A percentile compares a stretch with the other conserved stretches of the same genome.
Conservation (phyloP, 2,329 filamentous ascomycete species). For the Aspergillus brasiliensis region DNA sequence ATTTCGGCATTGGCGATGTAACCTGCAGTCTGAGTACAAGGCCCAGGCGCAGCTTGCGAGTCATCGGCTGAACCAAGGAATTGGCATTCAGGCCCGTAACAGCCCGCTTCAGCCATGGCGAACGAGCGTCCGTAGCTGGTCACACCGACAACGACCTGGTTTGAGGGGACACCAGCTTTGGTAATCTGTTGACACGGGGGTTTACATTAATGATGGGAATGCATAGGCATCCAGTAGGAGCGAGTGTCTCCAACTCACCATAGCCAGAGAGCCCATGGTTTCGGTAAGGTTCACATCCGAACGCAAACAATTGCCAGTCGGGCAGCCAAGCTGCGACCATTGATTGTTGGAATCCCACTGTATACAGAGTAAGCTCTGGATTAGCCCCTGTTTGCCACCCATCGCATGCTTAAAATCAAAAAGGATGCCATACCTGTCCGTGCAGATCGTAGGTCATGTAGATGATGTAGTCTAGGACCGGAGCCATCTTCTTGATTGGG, state of each 20-base stretch:
- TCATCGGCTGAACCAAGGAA: conserved; percentile 1
- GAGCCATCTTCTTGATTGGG: conserved; percentile 14
- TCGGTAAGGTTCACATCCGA: conserved; percentile 14
- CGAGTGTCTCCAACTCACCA: neutral
- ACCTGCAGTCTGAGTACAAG: conserved; percentile 7
- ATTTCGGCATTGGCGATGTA: conserved; percentile 13
- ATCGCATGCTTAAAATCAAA: neutral
- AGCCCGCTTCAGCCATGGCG: conserved; percentile 3
- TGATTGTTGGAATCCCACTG: conserved; percentile 14
- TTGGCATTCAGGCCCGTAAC: conserved; percentile 1
- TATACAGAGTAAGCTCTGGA: neutral
- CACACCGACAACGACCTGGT: conserved; percentile 6
- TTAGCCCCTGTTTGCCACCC: neutral
- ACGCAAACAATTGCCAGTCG: conserved; percentile 10
- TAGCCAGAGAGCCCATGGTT: neutral
- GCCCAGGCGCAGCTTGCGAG: conserved; percentile 4
- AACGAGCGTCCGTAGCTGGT: conserved; percentile 9
- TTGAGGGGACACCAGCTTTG: conserved; percentile 5
- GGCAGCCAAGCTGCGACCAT: conserved; percentile 9
- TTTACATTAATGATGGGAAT: neutral
- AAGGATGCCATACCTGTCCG: conserved; percentile 4
- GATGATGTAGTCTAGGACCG: conserved; percentile 19
- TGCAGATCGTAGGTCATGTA: conserved; percentile 26
- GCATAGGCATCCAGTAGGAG: neutral
- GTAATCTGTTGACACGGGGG: neutral